Base-by-base conservation (phyloP, 2,329 filamentous ascomycete species). In the Ophiostoma tasmaniense region DNA sequence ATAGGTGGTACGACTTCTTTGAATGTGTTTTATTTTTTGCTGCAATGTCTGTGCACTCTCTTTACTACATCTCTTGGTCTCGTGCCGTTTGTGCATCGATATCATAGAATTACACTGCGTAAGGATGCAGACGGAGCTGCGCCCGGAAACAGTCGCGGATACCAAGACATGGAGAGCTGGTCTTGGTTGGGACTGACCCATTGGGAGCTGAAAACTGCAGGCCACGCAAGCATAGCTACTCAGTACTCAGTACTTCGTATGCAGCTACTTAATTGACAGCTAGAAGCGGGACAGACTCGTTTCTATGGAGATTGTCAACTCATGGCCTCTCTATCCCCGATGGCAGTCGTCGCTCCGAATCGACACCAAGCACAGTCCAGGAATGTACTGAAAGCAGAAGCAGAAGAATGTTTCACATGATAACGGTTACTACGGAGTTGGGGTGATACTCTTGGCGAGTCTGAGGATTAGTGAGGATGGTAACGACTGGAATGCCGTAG, bases 311-410 rank as follows among this genome's bases (percentile, higher is more conserved):
- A 61, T 61, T 25, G 1, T 17, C 17, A 42, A n/a, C n/a, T n/a
- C n/a, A n/a, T n/a, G n/a, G n/a, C n/a, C 39, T 42, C 39, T 10
- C 13, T 17, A 42, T 42, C 17, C 39, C 39, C 39, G 39, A 42
- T 17, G n/a, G n/a, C n/a, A n/a, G n/a, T n/a, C n/a, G n/a, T n/a
- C n/a, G n/a, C n/a, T n/a, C n/a, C n/a, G n/a, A n/a, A n/a, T n/a
- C n/a, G n/a, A n/a, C n/a, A n/a, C n/a, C n/a, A n/a, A n/a, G n/a
- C n/a, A n/a, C n/a, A n/a, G n/a, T n/a, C 7, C 10, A 55, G 50
- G 55, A 61, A 61, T 61, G 55, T 17, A 14, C 55, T 33, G 55
- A 61, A 61, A 61, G 55, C 55, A 61, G 55, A 61, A 61, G 55
- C 55, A 61, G 55, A 61, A 61, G 55, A 61, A 61, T 61, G 55